Evolutionary conservation across 176 grass and related monocot species (phyloP), one percentile per base, ranked within the genome.

Genomic region (Thalia dealbata): DNA sequence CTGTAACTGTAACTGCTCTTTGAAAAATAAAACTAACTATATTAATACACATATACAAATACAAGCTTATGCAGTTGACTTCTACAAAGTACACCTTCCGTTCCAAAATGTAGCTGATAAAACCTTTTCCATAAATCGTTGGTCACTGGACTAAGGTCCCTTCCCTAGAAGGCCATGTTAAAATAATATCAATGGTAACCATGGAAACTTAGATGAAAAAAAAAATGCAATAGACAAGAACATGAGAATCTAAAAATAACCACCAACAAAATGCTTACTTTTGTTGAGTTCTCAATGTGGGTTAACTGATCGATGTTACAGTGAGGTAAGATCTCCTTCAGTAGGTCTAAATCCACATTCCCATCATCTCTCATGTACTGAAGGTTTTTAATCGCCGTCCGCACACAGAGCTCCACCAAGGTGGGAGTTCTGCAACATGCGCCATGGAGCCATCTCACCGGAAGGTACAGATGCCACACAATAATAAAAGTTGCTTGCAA

Each of bases 121-220:
- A 86, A 86, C 75, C 63, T 86, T 75, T 81, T 86, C 84, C 84
- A 86, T 13, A 81, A 51, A 38, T 45, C 73, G 69, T 86, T 70
- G n/a, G 84, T 86, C 38, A 82, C 79, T 7, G 78, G 84, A 73
- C 75, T 86, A 30, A 86, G 84, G 58, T 86, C 84, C 52, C 61
- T 78, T 73, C 52, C 84, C 84, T 86, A 59, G 12, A 75, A 77
- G 48, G 11, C 55, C 52, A 73, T 52, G 62, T 44, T 61, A 10
- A n/a, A n/a, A n/a, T n/a, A n/a, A n/a, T n/a, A n/a, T n/a, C n/a
- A n/a, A n/a, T n/a, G n/a, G n/a, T n/a, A n/a, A n/a, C n/a, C n/a
- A n/a, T n/a, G n/a, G 59, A 83, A n/a, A n/a, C n/a, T n/a, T n/a
- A n/a, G n/a, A n/a, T n/a, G n/a, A n/a, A n/a, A n/a, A n/a, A n/a